Base-by-base conservation (phyloP, 1,139 yeast genomes). In the Meyerozyma athensensis region DNA sequence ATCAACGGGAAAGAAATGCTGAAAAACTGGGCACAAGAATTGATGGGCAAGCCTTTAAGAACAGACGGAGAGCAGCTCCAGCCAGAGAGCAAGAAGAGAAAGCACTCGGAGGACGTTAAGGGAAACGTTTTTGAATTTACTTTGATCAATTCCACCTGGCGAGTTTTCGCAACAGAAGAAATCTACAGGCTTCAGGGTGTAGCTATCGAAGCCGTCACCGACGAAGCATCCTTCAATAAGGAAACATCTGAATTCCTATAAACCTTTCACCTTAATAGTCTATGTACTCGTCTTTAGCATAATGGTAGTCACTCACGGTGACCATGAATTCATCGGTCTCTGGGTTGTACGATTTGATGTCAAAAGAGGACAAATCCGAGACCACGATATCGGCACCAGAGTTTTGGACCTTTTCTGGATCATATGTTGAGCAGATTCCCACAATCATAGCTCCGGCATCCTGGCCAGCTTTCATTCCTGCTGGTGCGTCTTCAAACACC, bases 1-100 rank as follows among this genome's bases (percentile, higher is more conserved):
- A 65, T 69, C 4, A 68, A 70, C 48, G 70, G 70, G 1, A 39
- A 53, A 38, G 62, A 59, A 33, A 59, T 69, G 65, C 61, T 58
- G 41, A 50, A 49, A 9, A 46, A 45, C 30, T 70, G 76, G 76
- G 48, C 57, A 2, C 42, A 46, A 7, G 68, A 60, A 22, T 49
- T 66, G 10, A 43, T 65, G 3, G 56, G 51, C 3, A 2, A 3
- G 32, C 32, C 32, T 16, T 18, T 28, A 5, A 19, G 32, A 3
- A 28, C 30, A 5, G 36, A 24, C 32, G 36, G 34, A 9, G 10
- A n/a, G 12, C 19, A 9, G 9, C 20, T 26, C 5, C n/a, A 12
- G 16, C 46, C 37, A 34, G 37, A 28, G 4, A 5, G 34, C 36
- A 50, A 53, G 42, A 46, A 37, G 42, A 43, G 54, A 28, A 55